A percentile compares a stretch with the other conserved stretches of the same genome.
Conservation (phyloP, 208 protist genomes). For the Tritrichomonas foetus region DNA sequence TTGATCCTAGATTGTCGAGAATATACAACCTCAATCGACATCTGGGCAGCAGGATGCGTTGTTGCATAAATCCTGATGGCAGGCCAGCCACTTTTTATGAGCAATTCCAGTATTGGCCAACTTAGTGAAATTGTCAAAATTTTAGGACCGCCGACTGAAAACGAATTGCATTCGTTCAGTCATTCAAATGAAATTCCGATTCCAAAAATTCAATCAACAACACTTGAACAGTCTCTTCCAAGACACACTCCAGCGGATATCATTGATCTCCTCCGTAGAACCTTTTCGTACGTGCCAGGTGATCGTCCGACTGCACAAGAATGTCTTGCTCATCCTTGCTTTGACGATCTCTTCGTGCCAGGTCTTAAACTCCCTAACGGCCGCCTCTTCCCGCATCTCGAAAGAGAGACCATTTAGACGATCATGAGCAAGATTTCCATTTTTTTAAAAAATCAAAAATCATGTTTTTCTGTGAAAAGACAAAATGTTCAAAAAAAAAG, state of each 20-base stretch:
- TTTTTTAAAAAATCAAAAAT: too few relatives aligned
- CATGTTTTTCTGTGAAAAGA: too few relatives aligned
- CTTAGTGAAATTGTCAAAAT: background rate
- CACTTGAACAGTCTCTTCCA: background rate
- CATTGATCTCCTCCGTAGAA: background rate
- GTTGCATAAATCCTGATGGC: background rate
- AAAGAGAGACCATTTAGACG: too few relatives aligned
- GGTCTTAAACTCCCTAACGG: slow-evolving; percentile 51
- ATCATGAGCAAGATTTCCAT: too few relatives aligned
- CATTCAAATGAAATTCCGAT: background rate
- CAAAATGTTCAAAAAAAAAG: too few relatives aligned
- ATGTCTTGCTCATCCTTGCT: slow-evolving; percentile 85
- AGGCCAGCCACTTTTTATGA: background rate
- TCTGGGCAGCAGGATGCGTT: slow-evolving; percentile 62
- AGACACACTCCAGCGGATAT: background rate
- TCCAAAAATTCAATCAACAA: background rate
- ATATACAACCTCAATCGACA: slow-evolving; percentile 81
- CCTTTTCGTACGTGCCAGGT: slow-evolving; percentile 24
- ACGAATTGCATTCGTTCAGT: background rate
- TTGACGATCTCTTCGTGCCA: slow-evolving; percentile 86
- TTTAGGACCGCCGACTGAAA: background rate
- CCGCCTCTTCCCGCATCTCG: slow-evolving; percentile 58
- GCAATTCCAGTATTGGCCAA: too few relatives aligned
- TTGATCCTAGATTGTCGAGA: slow-evolving; percentile 78
- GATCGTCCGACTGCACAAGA: slow-evolving; percentile 58